Percentiles rank a stretch among this genome's conserved stretches.
Evolutionary conservation across 1,284 basidiomycete species (phyloP).

Genomic region (Schizophyllum commune): DNA sequence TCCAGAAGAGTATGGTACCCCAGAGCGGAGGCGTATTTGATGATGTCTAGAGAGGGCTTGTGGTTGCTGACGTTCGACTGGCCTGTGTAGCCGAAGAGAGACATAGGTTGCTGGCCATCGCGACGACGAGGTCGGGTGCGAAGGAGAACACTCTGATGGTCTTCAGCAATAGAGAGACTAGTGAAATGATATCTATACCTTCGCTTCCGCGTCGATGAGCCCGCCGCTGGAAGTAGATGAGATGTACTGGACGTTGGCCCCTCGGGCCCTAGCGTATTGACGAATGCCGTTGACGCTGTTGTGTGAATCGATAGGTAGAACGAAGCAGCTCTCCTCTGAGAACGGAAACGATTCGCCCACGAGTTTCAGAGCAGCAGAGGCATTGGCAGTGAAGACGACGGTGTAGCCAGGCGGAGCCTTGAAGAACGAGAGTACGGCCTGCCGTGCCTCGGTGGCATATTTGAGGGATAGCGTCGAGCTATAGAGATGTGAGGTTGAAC

Average conservation of each 20-base stretch:
- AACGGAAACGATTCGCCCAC: slow-evolving; percentile 78
- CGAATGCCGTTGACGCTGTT: slow-evolving; percentile 82
- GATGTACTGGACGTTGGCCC: slow-evolving; percentile 55
- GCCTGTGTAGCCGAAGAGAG: slow-evolving; percentile 67
- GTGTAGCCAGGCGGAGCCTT: slow-evolving; percentile 62
- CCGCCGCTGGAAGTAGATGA: slow-evolving; percentile 56
- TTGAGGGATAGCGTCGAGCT: slow-evolving; percentile 65
- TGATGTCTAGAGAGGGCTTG: slow-evolving; percentile 50
- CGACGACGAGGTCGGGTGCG: slow-evolving; percentile 35
- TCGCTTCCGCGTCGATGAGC: slow-evolving; percentile 46
- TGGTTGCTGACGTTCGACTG: slow-evolving; percentile 74
- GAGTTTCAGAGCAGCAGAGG: slow-evolving; percentile 71
- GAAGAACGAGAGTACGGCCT: slow-evolving; percentile 66
- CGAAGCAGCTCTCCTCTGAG: slow-evolving; percentile 41
- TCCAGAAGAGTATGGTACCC: slow-evolving; percentile 73
- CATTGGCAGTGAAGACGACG: slow-evolving; percentile 77
- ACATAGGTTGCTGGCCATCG: slow-evolving; percentile 15
- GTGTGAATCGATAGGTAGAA: slow-evolving; percentile 70
- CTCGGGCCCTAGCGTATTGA: slow-evolving; percentile 50
- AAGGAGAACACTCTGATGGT: slow-evolving; percentile 34
- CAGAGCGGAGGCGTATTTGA: slow-evolving; percentile 52
- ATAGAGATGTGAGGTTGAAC: slow-evolving; percentile 10
- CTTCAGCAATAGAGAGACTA: slow-evolving; percentile 3
- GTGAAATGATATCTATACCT: slow-evolving; percentile 33
- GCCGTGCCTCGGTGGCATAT: slow-evolving; percentile 59